These are phyloP conservation scores for Macroventuria anomochaeta DNA, from an alignment of 2,329 filamentous ascomycete genomes.

Conservation along the genomic window DNA sequence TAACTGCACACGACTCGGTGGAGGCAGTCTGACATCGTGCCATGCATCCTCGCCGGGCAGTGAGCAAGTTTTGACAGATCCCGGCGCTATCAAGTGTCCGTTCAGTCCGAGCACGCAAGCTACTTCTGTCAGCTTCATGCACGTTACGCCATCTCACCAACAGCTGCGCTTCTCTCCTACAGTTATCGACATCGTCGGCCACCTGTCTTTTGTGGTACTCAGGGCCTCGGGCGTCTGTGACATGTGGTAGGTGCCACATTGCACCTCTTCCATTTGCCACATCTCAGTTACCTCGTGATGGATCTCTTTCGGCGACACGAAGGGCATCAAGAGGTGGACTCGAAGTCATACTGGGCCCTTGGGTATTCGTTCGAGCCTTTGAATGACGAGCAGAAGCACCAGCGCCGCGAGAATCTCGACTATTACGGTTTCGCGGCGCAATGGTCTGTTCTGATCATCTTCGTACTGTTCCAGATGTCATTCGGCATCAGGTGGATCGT, in stretches of 20 bases:
- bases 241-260: slow-evolving; percentile 1
- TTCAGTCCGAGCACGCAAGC: slow-evolving; percentile 17
- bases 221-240: background rate
- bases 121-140: slow-evolving; percentile 21
- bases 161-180: background rate
- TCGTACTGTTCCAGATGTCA: slow-evolving; percentile 52
- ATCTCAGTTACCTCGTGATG: slow-evolving; percentile 16
- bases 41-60: background rate
- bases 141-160: slow-evolving; percentile 8
- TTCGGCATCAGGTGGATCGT: slow-evolving; percentile 47
- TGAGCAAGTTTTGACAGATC: slow-evolving; percentile 28
- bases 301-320: slow-evolving; percentile 28
- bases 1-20: background rate
- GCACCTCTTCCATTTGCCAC: background rate
- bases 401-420: slow-evolving; percentile 61
- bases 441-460: slow-evolving; percentile 57
- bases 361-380: slow-evolving; percentile 63
- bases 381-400: slow-evolving; percentile 56
- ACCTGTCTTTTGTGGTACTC: background rate
- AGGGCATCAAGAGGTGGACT: slow-evolving; percentile 34
- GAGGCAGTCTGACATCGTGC: background rate
- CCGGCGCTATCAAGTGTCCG: slow-evolving; percentile 14
- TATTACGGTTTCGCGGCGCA: slow-evolving; percentile 63
- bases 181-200: slow-evolving; percentile 1
- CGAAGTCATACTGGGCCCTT: slow-evolving; percentile 38